Conservation (phyloP, 2,329 filamentous ascomycete species). For the Nemania diffusa region DNA sequence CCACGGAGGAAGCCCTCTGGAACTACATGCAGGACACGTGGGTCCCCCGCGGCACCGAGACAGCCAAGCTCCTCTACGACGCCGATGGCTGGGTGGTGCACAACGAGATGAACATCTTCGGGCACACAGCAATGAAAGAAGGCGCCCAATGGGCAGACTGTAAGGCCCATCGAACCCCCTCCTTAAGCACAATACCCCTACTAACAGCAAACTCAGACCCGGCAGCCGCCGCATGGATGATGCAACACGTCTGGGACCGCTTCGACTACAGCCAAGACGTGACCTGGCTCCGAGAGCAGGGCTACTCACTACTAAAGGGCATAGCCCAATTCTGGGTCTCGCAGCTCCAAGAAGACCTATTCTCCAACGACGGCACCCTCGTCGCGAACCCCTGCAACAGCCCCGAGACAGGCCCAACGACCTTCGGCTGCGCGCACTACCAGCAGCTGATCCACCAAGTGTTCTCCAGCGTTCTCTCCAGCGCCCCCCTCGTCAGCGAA, state of each 20-base stretch:
- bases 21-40: constrained; percentile 64
- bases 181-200: neutral
- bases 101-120: constrained; percentile 69
- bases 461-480: constrained; percentile 52
- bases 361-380: constrained; percentile 61
- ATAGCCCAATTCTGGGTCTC: constrained; percentile 66
- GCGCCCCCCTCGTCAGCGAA: constrained; percentile 41
- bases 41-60: constrained; percentile 63
- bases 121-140: constrained; percentile 59
- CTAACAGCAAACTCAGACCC: constrained; percentile 46
- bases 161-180: neutral
- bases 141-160: constrained; percentile 49
- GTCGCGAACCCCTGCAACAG: constrained; percentile 69
- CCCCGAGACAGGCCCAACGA: constrained; percentile 66
- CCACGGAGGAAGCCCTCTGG: constrained; percentile 59
- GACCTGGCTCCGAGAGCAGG: constrained; percentile 58
- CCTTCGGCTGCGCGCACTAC: constrained; percentile 64
- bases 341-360: constrained; percentile 61
- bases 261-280: constrained; percentile 63
- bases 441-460: constrained; percentile 62
- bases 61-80: constrained; percentile 63
- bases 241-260: constrained; percentile 68
- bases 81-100: constrained; percentile 66
- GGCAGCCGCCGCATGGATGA: constrained; percentile 66
- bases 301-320: constrained; percentile 65